Evolutionary conservation across 1,139 yeast species (phyloP), one percentile per base, ranked within the genome.

Genomic region (Scheffersomyces cryptocercus): DNA sequence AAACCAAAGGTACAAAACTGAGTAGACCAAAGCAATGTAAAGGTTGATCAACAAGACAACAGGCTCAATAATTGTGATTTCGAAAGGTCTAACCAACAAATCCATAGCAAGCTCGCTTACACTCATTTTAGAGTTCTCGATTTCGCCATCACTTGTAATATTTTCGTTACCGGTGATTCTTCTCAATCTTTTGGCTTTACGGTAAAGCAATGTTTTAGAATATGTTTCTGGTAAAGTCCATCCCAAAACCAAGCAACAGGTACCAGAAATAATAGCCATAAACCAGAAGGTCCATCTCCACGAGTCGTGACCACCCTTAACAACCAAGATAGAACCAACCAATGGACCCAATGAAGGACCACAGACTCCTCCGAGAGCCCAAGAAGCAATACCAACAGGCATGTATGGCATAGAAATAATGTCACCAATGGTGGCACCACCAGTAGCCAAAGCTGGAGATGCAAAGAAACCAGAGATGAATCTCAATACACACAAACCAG

Each of bases 351-450:
- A 31, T n/a, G 51, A 43, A 3, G 54, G 54, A n/a, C 50, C 54
- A 34, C 48, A 47, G 4, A 51, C 50, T 3, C 52, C 48, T 11
- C 48, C 50, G 16, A 51, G 41, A 5, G 50, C 37, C 54, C 54
- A 46, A 13, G 43, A 40, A n/a, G 48, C 40, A 30, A 52, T 38
- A 10, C 53, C 36, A 24, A 45, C 41, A 14, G 53, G 53, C 40
- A 49, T 44, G 35, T 41, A 50, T 1, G 50, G 46, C 42, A 41
- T 26, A 14, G 40, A 13, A 8, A 31, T 16, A 14, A 65, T 52
- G 44, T 64, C 69, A 29, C 64, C 63, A 39, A 62, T 48, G 11
- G 64, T 56, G 11, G 68, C 70, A 39, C 65, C 69, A 36, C 70
- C 70, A 4, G 67, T 63, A 3, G 63, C 58, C 35, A 66, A 53